Evolutionary conservation across 73 alveolate genomes (phyloP), one percentile per base, ranked within the genome.

Genomic region (Uronychia binucleata): DNA sequence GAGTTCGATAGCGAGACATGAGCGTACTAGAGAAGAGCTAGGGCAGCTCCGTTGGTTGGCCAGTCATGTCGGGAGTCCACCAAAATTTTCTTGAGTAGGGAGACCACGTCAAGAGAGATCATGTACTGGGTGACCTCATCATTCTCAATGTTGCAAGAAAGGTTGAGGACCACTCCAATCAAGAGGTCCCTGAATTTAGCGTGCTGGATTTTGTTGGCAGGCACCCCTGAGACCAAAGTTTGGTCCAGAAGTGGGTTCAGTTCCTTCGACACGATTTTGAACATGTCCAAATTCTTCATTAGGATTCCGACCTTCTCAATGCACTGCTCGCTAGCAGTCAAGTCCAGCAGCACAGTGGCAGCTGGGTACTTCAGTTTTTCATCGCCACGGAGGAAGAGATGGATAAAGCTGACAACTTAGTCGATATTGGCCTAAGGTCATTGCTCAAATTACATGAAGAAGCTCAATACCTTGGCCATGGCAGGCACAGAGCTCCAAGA

Each of bases 11-110:
- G 75, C 0, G 89, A 31, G 27, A 57, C 26, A 28, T 87, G 89
- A 11, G 89, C 74, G 74, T 87, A 87, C 57, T 87, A 58, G 27
- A 87, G 77, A 0, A 87, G 59, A 1, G 93, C 88, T 1, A 87
- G 78, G 34, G 93, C 93, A 46, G 93, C 93, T 31, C 93, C 93
- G 34, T 87, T 87, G 1, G 93, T 58, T 1, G 93, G 89, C 93
- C 93, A 87, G 75, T 87, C 93, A 28, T 87, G 86, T 74, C 89
- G 58, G 27, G 77, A 8, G 30, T 87, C 88, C 0, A 27, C 34
- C 19, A 87, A 83, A 27, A 87, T 87, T 25, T 35, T 76, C 74
- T 87, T 87, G 28, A 87, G 81, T 0, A 87, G 5, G 33, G 77
- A 46, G 35, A 87, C 81, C 14, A 80, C 86, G 57, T 81, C 86